Evolutionary conservation across 441 rosid species (phyloP).

Genomic region (Pelargonium fulgidum): DNA sequence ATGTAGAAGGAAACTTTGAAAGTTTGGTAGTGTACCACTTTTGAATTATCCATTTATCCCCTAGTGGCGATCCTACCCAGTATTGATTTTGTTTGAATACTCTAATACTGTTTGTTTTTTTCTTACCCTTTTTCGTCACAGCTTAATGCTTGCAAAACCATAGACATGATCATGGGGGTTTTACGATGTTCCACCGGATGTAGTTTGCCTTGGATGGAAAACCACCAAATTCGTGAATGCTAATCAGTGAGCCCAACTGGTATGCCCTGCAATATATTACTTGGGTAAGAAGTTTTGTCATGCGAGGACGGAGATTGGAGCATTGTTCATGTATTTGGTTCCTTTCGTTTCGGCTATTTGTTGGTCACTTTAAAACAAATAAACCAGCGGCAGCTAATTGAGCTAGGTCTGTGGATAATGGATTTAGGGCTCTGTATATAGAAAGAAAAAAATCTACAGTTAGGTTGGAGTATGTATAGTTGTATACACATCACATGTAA

Average conservation of each 20-base stretch:
- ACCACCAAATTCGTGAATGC: constrained; percentile 52
- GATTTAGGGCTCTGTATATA: constrained; percentile 49
- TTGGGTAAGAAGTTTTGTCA: constrained; percentile 70
- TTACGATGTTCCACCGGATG: constrained; percentile 93
- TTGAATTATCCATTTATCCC: not conserved
- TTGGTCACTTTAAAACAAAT: constrained; percentile 26
- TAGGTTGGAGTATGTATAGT: constrained; percentile 27
- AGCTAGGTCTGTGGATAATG: constrained; percentile 24
- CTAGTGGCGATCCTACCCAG: not conserved
- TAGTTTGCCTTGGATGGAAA: constrained; percentile 70
- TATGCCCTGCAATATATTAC: constrained; percentile 25
- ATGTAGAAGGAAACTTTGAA: constrained; percentile 66
- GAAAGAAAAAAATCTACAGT: constrained; percentile 30
- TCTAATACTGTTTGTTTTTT: not conserved
- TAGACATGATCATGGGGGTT: constrained; percentile 75
- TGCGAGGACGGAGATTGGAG: constrained; percentile 29
- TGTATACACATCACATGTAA: constrained; percentile 29
- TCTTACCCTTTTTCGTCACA: constrained; percentile 24
- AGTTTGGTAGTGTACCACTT: constrained; percentile 47
- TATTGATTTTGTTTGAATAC: constrained; percentile 4
- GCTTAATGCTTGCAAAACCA: constrained; percentile 67
- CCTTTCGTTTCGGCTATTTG: constrained; percentile 28
- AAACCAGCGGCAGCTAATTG: constrained; percentile 37
- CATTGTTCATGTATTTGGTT: constrained; percentile 25
- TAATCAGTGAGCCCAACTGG: constrained; percentile 23